Conservation (phyloP, 805 yeast genomes). For the Saturnispora besseyi region DNA sequence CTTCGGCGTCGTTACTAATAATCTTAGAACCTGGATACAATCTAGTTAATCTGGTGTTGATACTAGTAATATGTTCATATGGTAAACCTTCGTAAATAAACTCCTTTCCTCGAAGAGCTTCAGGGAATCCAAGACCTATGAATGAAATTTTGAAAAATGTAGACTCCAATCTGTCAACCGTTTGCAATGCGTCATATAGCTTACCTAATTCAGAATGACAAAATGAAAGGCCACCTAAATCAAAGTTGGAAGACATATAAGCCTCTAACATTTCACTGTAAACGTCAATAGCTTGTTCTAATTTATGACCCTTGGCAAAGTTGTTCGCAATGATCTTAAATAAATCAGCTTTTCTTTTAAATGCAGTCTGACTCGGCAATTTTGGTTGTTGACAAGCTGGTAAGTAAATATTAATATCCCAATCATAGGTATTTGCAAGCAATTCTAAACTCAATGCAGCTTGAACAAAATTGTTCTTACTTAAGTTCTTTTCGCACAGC, state of each 20-base stretch:
- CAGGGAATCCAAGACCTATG: constrained; percentile 80
- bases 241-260: constrained; percentile 64
- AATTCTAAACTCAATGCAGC: constrained; percentile 77
- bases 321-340: constrained; percentile 62
- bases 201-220: constrained; percentile 61
- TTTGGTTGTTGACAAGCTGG: constrained; percentile 55
- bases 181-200: constrained; percentile 58
- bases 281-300: constrained; percentile 72
- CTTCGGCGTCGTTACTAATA: constrained; percentile 46
- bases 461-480: constrained; percentile 59
- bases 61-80: constrained; percentile 78
- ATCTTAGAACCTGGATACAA: constrained; percentile 78
- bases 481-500: constrained; percentile 55
- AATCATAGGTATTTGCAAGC: constrained; percentile 64
- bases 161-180: constrained; percentile 63
- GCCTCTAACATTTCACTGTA: constrained; percentile 71
- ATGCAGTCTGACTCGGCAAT: constrained; percentile 72
- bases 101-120: constrained; percentile 61
- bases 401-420: constrained; percentile 54
- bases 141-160: constrained; percentile 73
- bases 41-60: constrained; percentile 65
- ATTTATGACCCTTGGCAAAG: constrained; percentile 60
- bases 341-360: constrained; percentile 69
- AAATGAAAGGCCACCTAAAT: constrained; percentile 63
- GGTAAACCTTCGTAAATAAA: constrained; percentile 82